Conservation (phyloP, 1,284 basidiomycete species). For the Psilocybe mexicana region DNA sequence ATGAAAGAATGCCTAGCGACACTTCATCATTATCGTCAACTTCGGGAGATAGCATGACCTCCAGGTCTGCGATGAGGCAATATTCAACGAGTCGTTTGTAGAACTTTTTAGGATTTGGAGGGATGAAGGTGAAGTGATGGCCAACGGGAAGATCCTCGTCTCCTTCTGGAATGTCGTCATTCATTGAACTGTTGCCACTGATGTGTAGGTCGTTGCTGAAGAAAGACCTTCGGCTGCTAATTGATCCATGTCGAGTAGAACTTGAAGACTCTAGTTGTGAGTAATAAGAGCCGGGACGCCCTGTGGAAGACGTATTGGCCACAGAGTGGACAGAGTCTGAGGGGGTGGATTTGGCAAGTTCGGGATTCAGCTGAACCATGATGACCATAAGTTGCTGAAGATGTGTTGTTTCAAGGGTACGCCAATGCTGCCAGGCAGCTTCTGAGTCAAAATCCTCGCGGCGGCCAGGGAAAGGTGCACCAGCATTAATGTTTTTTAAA, state of each 20-base stretch:
- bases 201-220: conserved; percentile 42
- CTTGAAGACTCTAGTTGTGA: conserved; percentile 40
- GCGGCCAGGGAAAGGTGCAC: conserved; percentile 81
- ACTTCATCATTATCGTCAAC: conserved; percentile 97
- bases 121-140: conserved; percentile 86
- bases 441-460: conserved; percentile 85
- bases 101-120: conserved; percentile 82
- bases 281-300: conserved; percentile 57
- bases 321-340: conserved; percentile 49
- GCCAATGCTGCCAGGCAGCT: conserved; percentile 84
- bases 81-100: conserved; percentile 85
- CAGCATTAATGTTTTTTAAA: conserved; percentile 88
- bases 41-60: conserved; percentile 83
- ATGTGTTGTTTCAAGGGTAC: conserved; percentile 79
- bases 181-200: conserved; percentile 21
- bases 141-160: conserved; percentile 73
- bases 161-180: conserved; percentile 35
- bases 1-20: conserved; percentile 89
- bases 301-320: conserved; percentile 34
- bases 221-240: conserved; percentile 67
- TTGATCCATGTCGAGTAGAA: conserved; percentile 52
- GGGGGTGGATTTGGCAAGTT: conserved; percentile 79
- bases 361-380: conserved; percentile 87
- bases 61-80: conserved; percentile 86
- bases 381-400: conserved; percentile 87